Percentiles rank a stretch among this genome's conserved stretches.
These are phyloP conservation scores for Xylaria longipes DNA, from an alignment of 495 filamentous ascomycete genomes.

Conservation along the genomic window DNA sequence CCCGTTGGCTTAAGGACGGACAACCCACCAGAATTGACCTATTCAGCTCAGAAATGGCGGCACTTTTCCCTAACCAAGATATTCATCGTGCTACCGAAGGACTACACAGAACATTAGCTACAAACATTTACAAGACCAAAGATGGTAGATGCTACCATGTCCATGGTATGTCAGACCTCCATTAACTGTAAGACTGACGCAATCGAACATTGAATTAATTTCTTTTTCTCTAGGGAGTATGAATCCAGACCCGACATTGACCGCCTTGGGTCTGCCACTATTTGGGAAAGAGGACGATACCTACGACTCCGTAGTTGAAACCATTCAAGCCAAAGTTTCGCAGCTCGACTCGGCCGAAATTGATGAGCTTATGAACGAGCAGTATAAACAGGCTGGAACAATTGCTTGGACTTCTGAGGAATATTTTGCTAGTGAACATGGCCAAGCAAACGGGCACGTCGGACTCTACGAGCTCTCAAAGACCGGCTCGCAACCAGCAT, in stretches of 20 bases:
- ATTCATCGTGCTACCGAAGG: slow-evolving; percentile 23
- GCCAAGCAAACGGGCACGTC: slow-evolving; percentile 49
- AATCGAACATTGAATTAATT: not conserved
- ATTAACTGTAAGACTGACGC: not conserved
- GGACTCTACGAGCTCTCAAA: slow-evolving; percentile 52
- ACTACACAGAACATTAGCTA: slow-evolving; percentile 32
- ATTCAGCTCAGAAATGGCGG: not conserved
- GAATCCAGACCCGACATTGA: slow-evolving; percentile 47
- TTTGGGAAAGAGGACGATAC: slow-evolving; percentile 13
- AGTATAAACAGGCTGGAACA: slow-evolving; percentile 54
- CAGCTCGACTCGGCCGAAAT: slow-evolving; percentile 17
- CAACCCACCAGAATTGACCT: not conserved
- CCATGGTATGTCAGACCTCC: slow-evolving; percentile 41
- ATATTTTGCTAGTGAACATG: slow-evolving; percentile 52
- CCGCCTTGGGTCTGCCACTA: slow-evolving; percentile 22
- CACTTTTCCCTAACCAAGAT: slow-evolving; percentile 16
- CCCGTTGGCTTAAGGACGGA: slow-evolving; percentile 17
- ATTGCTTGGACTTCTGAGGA: slow-evolving; percentile 40
- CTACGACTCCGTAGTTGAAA: slow-evolving; percentile 16
- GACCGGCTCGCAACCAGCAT: slow-evolving; percentile 41
- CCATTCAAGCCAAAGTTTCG: slow-evolving; percentile 19
- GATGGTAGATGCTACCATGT: slow-evolving; percentile 56
- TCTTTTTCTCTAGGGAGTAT: slow-evolving; percentile 36
- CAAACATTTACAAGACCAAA: slow-evolving; percentile 60
- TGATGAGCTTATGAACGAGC: slow-evolving; percentile 39